These are phyloP conservation scores for Phialophora expanda DNA, from an alignment of 2,329 filamentous ascomycete genomes.

Conservation along the genomic window DNA sequence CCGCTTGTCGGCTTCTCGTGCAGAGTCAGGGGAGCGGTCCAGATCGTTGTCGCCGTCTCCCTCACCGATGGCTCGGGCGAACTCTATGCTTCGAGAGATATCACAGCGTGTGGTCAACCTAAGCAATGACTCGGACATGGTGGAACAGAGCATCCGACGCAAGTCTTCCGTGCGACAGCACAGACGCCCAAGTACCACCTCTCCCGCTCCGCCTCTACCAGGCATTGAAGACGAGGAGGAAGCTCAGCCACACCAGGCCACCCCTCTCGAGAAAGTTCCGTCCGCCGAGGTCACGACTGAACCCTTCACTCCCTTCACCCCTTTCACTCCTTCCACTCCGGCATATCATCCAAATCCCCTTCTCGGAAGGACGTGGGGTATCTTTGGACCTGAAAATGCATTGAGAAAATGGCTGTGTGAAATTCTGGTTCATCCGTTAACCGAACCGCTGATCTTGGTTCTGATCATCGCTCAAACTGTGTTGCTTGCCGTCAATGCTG, in stretches of 20 bases:
- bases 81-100: conserved; percentile 81
- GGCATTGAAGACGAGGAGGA: conserved; percentile 30
- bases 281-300: conserved; percentile 35
- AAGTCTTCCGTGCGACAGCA: conserved; percentile 51
- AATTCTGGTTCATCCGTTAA: conserved; percentile 81
- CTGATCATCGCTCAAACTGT: conserved; percentile 88
- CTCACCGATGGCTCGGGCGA: conserved; percentile 69
- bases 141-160: conserved; percentile 72
- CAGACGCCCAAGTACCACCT: conserved; percentile 29
- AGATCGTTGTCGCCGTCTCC: conserved; percentile 68
- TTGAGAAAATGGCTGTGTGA: conserved; percentile 78
- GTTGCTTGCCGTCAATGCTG: conserved; percentile 83
- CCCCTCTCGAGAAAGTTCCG: conserved; percentile 47
- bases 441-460: conserved; percentile 83
- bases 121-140: conserved; percentile 85
- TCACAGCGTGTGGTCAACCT: conserved; percentile 98
- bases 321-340: conserved; percentile 6
- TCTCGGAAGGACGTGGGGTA: conserved; percentile 80
- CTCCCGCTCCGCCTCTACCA: conserved; percentile 19
- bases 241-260: conserved; percentile 39
- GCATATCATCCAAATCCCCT: conserved; percentile 70
- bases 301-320: conserved; percentile 28
- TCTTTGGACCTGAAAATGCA: conserved; percentile 79
- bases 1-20: conserved; percentile 45
- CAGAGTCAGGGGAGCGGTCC: conserved; percentile 54